phyloP scores from a whole-genome alignment of 2,329 filamentous ascomycete species.

The Colletotrichum limetticola region DNA sequence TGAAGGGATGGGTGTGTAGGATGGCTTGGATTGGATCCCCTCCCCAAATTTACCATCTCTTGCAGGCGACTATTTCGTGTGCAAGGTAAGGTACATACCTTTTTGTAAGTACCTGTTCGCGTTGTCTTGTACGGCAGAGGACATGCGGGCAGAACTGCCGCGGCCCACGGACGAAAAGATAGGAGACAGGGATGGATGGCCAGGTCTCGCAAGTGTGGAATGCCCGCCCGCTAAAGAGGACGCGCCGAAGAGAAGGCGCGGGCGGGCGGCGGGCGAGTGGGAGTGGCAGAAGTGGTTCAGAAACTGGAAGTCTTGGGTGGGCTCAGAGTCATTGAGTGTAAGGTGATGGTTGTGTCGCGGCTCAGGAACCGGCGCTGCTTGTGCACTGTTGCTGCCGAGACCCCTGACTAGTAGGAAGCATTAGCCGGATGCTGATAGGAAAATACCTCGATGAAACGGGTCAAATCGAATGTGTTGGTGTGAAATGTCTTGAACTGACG shows the following conservation, averaged over 20 bases:
- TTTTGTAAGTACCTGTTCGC: background rate
- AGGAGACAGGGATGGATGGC: conserved; percentile 3
- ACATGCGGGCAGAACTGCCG: conserved; percentile 15
- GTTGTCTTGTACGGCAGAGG: background rate
- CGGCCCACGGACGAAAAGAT: background rate
- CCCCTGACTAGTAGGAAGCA: conserved; percentile 27
- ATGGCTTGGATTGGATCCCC: background rate
- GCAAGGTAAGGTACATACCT: too few species aligned
- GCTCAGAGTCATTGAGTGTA: background rate
- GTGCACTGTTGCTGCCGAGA: conserved; percentile 1
- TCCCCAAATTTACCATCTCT: background rate
- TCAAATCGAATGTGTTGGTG: too few species aligned
- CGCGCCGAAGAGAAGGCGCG: conserved; percentile 5
- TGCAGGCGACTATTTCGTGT: background rate
- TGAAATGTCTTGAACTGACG: background rate
- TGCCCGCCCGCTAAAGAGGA: conserved; percentile 19
- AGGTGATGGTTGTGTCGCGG: conserved; percentile 14
- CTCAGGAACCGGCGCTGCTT: conserved; percentile 31
- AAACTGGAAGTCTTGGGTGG: background rate
- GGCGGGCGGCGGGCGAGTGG: background rate
- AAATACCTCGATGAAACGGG: background rate
- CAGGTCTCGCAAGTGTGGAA: background rate
- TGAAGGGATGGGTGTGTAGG: background rate
- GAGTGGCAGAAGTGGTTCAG: background rate
- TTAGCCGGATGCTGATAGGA: conserved; percentile 15